phyloP scores from a whole-genome alignment of 2,329 filamentous ascomycete genomes.

The Paraphoma sp. region DNA sequence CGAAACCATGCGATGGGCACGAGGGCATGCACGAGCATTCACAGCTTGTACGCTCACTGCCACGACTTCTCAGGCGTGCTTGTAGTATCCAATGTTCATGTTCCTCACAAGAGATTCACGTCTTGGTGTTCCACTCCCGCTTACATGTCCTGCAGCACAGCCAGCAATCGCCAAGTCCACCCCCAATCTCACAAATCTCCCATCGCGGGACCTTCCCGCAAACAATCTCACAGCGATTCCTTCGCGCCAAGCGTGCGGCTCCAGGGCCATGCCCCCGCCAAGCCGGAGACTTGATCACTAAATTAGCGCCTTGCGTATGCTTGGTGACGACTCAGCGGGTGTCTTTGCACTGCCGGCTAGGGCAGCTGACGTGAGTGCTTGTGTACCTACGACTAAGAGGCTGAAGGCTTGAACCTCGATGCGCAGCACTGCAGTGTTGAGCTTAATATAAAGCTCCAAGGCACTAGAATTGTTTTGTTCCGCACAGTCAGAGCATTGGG shows the following conservation, averaged over 20 bases:
- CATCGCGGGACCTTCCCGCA: not conserved
- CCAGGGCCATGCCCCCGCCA: slow-evolving; percentile 1
- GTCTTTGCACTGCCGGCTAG: not conserved
- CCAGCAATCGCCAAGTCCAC: not conserved
- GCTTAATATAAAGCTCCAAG: not conserved
- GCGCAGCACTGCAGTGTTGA: not conserved
- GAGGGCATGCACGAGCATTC: too few relatives aligned
- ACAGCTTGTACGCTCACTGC: too few relatives aligned
- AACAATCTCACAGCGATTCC: not conserved
- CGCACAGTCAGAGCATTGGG: not conserved
- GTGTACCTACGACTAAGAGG: too few relatives aligned
- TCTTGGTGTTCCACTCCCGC: not conserved
- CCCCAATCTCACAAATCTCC: not conserved
- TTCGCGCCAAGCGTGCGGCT: not conserved
- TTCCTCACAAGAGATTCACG: not conserved
- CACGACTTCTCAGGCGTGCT: too few relatives aligned
- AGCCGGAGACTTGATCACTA: not conserved
- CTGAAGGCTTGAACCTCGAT: not conserved
- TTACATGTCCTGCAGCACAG: not conserved
- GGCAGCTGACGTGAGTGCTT: not conserved
- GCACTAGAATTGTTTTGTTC: not conserved
- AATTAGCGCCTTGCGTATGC: slow-evolving; percentile 16
- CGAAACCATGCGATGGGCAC: not conserved
- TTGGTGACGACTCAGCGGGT: slow-evolving; percentile 15
- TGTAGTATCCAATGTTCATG: too few relatives aligned